A percentile compares a stretch with the other conserved stretches of the same genome.
phyloP scores from a whole-genome alignment of 768 basidiomycete species.

The Lepiota brunneoincarnata region DNA sequence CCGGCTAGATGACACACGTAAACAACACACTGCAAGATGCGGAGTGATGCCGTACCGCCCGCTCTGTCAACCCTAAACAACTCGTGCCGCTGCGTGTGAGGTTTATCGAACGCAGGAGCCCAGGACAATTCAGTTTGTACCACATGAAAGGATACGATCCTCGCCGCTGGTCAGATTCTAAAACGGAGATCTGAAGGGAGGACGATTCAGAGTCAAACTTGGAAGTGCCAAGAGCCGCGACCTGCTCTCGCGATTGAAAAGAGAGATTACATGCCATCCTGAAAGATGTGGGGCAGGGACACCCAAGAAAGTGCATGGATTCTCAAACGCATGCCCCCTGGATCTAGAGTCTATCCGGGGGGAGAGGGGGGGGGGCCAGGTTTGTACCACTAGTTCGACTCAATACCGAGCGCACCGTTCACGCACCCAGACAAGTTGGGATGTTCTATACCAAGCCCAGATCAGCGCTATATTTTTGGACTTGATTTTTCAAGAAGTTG shows the following conservation, averaged over 20 bases:
- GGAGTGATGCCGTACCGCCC: not conserved
- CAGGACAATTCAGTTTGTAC: not conserved
- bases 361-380: not conserved
- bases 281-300: not conserved
- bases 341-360: not conserved
- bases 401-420: not conserved
- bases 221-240: not conserved
- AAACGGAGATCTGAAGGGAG: not conserved
- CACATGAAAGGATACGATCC: not conserved
- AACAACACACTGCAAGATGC: constrained; percentile 5
- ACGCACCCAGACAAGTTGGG: not conserved
- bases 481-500: constrained; percentile 1
- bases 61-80: not conserved
- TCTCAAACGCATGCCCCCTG: not conserved
- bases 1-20: not conserved
- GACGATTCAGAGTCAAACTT: not conserved
- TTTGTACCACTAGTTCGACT: not conserved
- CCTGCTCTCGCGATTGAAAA: not conserved
- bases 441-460: not conserved
- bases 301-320: not conserved
- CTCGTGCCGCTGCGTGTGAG: constrained; percentile 3
- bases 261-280: not conserved
- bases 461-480: not conserved
- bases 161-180: not conserved
- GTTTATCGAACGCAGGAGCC: not conserved